Percentiles rank a stretch among this genome's conserved stretches.
phyloP scores from a whole-genome alignment of 768 basidiomycete genomes.

The Sporobolomyces phaffii region DNA sequence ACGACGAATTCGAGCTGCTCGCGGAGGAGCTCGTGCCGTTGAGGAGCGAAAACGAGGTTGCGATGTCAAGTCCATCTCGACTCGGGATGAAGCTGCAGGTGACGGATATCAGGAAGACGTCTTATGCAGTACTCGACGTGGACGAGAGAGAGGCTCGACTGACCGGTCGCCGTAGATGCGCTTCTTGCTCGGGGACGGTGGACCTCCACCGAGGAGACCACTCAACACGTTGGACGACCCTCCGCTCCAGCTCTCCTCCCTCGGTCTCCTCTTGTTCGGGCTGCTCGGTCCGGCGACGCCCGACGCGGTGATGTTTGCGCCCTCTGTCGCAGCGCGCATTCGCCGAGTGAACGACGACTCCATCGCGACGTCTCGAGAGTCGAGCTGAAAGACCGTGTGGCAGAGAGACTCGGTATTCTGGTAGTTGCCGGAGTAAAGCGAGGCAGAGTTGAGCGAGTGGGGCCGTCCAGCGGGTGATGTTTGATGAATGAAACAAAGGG shows the following conservation, averaged over 20 bases:
- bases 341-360: slow-evolving; percentile 7
- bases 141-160: too few species aligned
- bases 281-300: slow-evolving; percentile 12
- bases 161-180: slow-evolving; percentile 48
- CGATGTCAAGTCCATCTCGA: slow-evolving; percentile 58
- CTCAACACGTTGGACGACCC: not conserved
- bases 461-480: not conserved
- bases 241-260: slow-evolving; percentile 12
- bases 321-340: slow-evolving; percentile 6
- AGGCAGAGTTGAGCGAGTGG: too few species aligned
- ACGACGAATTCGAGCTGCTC: slow-evolving; percentile 51
- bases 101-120: too few species aligned
- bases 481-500: not conserved
- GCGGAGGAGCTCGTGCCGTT: slow-evolving; percentile 47
- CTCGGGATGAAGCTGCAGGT: slow-evolving; percentile 58
- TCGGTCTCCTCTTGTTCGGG: not conserved
- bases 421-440: too few species aligned
- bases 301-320: slow-evolving; percentile 2
- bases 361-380: not conserved
- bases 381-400: too few species aligned
- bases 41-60: slow-evolving; percentile 60
- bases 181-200: slow-evolving; percentile 39
- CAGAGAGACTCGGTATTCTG: too few species aligned
- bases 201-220: slow-evolving; percentile 9
- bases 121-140: too few species aligned